Conservation (phyloP, 345 rosid genomes). For the Eucalyptus urophylla region DNA sequence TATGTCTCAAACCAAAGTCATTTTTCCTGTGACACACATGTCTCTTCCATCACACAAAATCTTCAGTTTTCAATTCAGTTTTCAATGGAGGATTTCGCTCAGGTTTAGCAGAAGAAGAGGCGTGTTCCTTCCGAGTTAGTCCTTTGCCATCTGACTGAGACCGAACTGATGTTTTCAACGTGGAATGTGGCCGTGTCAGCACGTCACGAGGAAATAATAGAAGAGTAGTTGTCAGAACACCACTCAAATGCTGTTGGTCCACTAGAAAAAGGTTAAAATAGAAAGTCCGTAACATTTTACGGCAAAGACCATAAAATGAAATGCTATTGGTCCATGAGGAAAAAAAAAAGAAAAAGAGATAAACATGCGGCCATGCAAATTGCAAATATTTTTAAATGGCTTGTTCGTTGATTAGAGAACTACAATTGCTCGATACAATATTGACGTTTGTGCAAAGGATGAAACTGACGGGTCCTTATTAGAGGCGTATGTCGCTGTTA, state of each 20-base stretch:
- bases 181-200: not conserved
- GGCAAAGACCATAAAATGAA: not conserved
- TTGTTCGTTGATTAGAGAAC: not conserved
- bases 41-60: no score
- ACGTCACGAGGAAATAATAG: not conserved
- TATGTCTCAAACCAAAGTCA: not conserved
- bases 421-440: no score
- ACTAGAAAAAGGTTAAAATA: no score
- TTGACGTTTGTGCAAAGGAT: no score
- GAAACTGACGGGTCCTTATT: no score
- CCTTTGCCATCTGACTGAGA: not conserved
- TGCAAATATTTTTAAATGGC: not conserved
- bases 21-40: rapidly evolving
- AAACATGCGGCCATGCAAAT: not conserved
- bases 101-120: not conserved
- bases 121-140: not conserved
- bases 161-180: not conserved
- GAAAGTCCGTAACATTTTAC: not conserved
- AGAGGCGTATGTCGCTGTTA: not conserved
- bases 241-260: not conserved
- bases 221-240: not conserved
- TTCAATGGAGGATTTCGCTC: not conserved
- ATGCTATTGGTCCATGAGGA: not conserved
- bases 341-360: rapidly evolving
- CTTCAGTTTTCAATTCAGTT: no score